phyloP scores from a whole-genome alignment of 2,329 filamentous ascomycete genomes.

The Emergomyces pasteurianus region DNA sequence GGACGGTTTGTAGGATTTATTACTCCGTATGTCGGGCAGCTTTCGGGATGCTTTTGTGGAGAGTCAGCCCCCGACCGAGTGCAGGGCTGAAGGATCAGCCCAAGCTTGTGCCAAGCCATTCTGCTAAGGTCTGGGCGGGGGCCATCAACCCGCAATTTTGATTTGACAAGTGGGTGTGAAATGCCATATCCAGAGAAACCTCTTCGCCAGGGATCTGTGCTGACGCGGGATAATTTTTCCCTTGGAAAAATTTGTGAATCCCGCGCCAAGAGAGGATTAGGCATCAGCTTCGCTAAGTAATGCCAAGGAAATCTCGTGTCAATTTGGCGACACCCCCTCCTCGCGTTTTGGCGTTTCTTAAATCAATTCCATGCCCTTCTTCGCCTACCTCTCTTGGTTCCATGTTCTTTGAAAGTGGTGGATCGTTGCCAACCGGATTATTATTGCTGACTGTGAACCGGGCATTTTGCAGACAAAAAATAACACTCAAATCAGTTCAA shows the following conservation, averaged over 20 bases:
- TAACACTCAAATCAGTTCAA: background rate
- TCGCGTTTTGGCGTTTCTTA: background rate
- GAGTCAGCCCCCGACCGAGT: background rate
- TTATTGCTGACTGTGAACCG: background rate
- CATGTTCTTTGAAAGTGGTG: background rate
- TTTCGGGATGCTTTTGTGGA: too few species aligned
- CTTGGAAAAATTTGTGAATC: too few species aligned
- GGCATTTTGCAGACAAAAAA: background rate
- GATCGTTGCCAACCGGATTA: background rate
- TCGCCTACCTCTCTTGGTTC: background rate
- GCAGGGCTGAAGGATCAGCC: background rate
- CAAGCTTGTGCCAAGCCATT: background rate
- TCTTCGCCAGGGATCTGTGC: background rate
- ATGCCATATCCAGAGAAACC: background rate
- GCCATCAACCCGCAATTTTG: too few species aligned
- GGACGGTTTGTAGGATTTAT: too few species aligned
- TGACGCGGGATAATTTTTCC: background rate
- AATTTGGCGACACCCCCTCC: background rate
- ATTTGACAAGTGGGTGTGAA: too few species aligned
- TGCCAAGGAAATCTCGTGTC: conserved; percentile 1
- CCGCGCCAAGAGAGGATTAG: too few species aligned
- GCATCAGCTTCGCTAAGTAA: background rate
- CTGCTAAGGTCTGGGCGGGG: background rate
- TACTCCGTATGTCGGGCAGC: too few species aligned
- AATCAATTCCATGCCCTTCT: background rate